Evolutionary conservation across 1,284 basidiomycete species (phyloP).

Genomic region (Austropuccinia psidii): DNA sequence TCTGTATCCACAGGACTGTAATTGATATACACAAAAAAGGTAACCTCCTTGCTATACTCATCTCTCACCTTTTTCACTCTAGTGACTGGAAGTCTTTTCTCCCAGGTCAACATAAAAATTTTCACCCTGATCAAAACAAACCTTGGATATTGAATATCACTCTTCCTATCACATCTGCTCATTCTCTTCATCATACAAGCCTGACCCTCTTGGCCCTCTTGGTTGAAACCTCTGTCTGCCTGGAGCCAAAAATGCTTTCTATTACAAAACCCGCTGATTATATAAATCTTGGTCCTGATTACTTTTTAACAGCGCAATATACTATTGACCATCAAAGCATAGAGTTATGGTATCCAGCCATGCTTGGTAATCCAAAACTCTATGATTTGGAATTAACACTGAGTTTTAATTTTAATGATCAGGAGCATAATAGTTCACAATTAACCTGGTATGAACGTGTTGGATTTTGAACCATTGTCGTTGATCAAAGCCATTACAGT

Average conservation of each 20-base stretch:
- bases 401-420: not conserved
- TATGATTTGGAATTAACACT: slow-evolving; percentile 39
- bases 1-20: slow-evolving; percentile 23
- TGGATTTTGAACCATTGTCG: slow-evolving; percentile 42
- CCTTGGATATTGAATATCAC: slow-evolving; percentile 44
- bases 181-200: slow-evolving; percentile 31
- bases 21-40: slow-evolving; percentile 27
- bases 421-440: not conserved
- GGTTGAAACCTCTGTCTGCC: slow-evolving; percentile 22
- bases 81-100: no score
- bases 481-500: slow-evolving; percentile 40
- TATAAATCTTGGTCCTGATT: slow-evolving; percentile 36
- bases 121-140: slow-evolving; percentile 40
- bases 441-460: slow-evolving; percentile 37
- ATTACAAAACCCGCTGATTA: not conserved
- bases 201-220: slow-evolving; percentile 30
- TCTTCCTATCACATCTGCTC: slow-evolving; percentile 37
- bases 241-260: not conserved
- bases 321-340: slow-evolving; percentile 36
- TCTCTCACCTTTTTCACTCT: no score
- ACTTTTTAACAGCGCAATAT: slow-evolving; percentile 38
- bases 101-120: slow-evolving; percentile 41
- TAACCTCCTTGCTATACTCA: no score
- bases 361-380: slow-evolving; percentile 39
- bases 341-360: slow-evolving; percentile 42